Evolutionary conservation across 2,329 filamentous ascomycete species (phyloP).

Genomic region (Thelonectria rubi): DNA sequence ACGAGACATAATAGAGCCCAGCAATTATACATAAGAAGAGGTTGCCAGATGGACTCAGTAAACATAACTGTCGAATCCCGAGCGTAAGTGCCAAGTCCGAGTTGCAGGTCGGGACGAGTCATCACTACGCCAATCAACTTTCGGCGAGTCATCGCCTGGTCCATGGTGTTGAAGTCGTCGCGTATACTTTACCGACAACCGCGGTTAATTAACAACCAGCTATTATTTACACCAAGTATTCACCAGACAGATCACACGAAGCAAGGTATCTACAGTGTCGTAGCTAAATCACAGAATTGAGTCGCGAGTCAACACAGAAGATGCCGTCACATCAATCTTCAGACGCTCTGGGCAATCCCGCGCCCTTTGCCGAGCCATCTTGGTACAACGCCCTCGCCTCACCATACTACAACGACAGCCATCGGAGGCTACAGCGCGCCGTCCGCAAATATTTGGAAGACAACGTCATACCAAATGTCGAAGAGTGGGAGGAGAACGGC

Average conservation of each 20-base stretch:
- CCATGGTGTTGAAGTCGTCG: not conserved
- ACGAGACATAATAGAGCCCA: not conserved
- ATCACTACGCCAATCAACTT: not conserved
- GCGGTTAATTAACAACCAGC: too few relatives aligned
- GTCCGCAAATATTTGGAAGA: not conserved
- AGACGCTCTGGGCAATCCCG: not conserved
- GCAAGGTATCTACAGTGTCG: too few relatives aligned
- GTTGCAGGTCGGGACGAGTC: not conserved
- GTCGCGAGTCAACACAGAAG: not conserved
- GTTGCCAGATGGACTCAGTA: too few relatives aligned
- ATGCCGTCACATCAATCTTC: not conserved
- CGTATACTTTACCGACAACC: not conserved
- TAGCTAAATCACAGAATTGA: not conserved
- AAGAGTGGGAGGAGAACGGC: constrained; percentile 11
- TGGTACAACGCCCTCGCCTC: not conserved
- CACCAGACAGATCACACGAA: too few relatives aligned
- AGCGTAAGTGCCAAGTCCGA: not conserved
- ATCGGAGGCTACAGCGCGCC: not conserved
- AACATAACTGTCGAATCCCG: not conserved
- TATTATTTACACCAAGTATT: too few relatives aligned
- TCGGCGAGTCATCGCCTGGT: not conserved
- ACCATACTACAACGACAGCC: constrained; percentile 4
- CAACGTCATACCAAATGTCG: not conserved
- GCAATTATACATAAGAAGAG: not conserved
- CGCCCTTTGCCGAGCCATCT: not conserved